Evolutionary conservation across 2,329 filamentous ascomycete species (phyloP).

Genomic region (Alternaria sp.): DNA sequence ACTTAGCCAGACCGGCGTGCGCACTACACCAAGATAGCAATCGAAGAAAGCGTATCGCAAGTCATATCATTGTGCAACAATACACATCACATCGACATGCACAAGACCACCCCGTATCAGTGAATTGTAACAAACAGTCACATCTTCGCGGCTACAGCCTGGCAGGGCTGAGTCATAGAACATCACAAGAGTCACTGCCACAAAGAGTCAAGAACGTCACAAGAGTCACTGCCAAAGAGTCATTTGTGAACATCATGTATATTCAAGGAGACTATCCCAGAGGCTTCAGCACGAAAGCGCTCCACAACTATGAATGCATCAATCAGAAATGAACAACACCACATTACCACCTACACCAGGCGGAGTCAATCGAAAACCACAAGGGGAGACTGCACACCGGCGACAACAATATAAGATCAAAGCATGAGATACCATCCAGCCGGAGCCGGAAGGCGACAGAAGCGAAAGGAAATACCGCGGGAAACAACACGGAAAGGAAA

Average conservation of each 20-base stretch:
- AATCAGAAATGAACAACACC: constrained; percentile 9
- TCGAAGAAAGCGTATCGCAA: neutral
- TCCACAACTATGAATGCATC: constrained; percentile 3
- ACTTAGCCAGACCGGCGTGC: neutral
- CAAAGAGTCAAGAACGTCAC: neutral
- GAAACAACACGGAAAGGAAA: constrained; percentile 27
- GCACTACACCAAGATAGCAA: neutral
- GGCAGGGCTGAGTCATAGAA: constrained; percentile 3
- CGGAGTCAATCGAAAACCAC: constrained; percentile 49
- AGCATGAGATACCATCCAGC: constrained; percentile 23
- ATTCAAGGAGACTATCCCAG: constrained; percentile 29
- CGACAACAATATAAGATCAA: constrained; percentile 24
- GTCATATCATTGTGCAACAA: neutral
- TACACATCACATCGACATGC: neutral
- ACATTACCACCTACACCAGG: constrained; percentile 36
- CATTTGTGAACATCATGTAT: constrained; percentile 22
- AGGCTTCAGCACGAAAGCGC: constrained; percentile 20
- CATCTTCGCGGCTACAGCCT: neutral
- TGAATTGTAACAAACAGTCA: constrained; percentile 1
- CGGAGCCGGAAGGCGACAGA: constrained; percentile 8
- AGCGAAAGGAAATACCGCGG: constrained; percentile 12
- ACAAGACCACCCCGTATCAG: neutral
- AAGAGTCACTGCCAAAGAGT: constrained; percentile 15
- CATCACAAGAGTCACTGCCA: constrained; percentile 1
- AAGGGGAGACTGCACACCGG: constrained; percentile 48